Evolutionary conservation across 805 yeast genomes (phyloP).

Genomic region (Cyberlindnera galapagoensis): DNA sequence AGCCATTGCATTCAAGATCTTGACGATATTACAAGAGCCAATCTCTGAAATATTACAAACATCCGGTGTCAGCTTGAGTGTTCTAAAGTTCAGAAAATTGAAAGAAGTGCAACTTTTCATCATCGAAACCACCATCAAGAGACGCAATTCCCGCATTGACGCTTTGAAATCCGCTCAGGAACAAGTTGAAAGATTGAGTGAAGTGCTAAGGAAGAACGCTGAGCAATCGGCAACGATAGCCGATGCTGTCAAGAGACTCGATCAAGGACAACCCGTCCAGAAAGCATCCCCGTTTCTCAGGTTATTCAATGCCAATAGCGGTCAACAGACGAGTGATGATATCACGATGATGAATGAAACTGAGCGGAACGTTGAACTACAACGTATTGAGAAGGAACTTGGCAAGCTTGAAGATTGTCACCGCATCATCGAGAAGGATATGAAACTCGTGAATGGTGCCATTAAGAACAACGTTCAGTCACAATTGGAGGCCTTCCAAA

Average conservation of each 20-base stretch:
- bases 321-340: conserved; percentile 10
- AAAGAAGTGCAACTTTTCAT: conserved; percentile 46
- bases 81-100: conserved; percentile 53
- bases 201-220: conserved; percentile 30
- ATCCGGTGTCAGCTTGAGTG: conserved; percentile 30
- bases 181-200: conserved; percentile 24
- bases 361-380: conserved; percentile 33
- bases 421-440: conserved; percentile 29
- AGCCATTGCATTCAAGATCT: conserved; percentile 30
- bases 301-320: conserved; percentile 15
- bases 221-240: conserved; percentile 30
- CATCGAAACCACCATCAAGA: conserved; percentile 33
- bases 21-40: conserved; percentile 33
- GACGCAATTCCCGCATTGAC: conserved; percentile 26
- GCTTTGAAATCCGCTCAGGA: conserved; percentile 28
- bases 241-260: conserved; percentile 25
- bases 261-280: conserved; percentile 20
- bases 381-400: conserved; percentile 29
- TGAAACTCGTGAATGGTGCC: conserved; percentile 29
- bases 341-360: conserved; percentile 25
- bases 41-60: conserved; percentile 29
- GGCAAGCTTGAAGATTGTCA: conserved; percentile 34
- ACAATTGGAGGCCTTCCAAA: conserved; percentile 23
- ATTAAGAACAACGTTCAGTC: conserved; percentile 25
- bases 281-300: conserved; percentile 21